phyloP scores from a whole-genome alignment of 208 protist genomes.

The Leishmania guyanensis region DNA sequence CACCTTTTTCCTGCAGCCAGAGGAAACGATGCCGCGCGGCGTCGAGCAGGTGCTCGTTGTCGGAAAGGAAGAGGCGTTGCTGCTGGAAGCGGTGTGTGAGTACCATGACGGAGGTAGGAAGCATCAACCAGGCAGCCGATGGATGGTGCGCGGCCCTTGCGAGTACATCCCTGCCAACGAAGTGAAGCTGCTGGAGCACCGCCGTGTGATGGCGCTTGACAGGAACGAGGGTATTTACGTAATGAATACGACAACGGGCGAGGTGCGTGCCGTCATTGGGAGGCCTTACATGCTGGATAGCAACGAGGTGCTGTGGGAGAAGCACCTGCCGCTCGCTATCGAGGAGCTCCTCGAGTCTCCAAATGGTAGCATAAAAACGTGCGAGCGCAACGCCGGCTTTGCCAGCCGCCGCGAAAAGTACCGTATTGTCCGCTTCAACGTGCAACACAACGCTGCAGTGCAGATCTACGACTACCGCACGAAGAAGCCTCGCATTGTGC shows the following conservation, averaged over 20 bases:
- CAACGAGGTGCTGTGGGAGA: conserved; percentile 96
- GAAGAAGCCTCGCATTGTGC: conserved; percentile 89
- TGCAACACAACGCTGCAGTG: conserved; percentile 95
- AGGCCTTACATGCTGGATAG: conserved; percentile 93
- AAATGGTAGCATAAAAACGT: conserved; percentile 41
- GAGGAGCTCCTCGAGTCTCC: conserved; percentile 89
- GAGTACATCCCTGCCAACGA: conserved; percentile 92
- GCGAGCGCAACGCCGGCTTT: conserved; percentile 35
- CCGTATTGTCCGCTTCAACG: conserved; percentile 94
- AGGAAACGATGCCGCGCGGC: conserved; percentile 85
- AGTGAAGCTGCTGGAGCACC: conserved; percentile 91
- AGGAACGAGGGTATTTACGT: conserved; percentile 98
- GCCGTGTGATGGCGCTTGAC: conserved; percentile 93
- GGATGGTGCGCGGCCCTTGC: conserved; percentile 94
- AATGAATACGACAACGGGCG: conserved; percentile 88
- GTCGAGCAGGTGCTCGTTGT: conserved; percentile 90
- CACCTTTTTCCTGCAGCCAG: conserved; percentile 96
- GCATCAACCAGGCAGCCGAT: conserved; percentile 89
- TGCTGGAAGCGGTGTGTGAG: conserved; percentile 87
- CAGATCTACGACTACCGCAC: conserved; percentile 96
- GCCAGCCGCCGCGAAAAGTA: conserved; percentile 50
- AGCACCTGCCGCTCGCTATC: conserved; percentile 87
- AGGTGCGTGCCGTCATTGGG: conserved; percentile 89
- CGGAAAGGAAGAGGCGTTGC: conserved; percentile 93
- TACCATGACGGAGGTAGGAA: conserved; percentile 60